Evolutionary conservation across 352 stramenopile genomes (phyloP), one percentile per base, ranked within the genome.

Genomic region (Phytophthora constricta): DNA sequence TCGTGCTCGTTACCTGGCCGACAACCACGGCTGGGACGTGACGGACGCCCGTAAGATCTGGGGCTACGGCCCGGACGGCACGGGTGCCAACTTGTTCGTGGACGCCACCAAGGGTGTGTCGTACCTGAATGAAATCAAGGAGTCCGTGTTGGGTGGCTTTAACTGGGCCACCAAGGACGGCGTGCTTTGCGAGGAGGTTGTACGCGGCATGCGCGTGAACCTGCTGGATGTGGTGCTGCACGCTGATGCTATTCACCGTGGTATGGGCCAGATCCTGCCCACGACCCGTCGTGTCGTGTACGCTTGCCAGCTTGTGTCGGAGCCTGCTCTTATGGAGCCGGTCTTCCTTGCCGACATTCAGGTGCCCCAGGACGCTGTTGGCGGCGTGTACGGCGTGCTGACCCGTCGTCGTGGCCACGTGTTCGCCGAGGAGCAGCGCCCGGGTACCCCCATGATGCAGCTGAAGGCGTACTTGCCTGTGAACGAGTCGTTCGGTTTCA

Each of bases 401-500:
- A 99, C 98, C 43, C 95, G 95, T 58, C 94, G 97, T 89, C 97
- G 98, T 90, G 98, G 98, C 67, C 95, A 99, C 81, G 98, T 99
- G 49, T 99, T 99, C 77, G 96, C 91, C 48, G 98, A 99, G 87
- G 97, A 99, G 78, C 97, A 99, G 84, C 93, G 93, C 69, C 96
- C 96, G 46, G 98, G 98, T 84, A 99, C 97, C 61, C 97, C 97
- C 31, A 98, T 98, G 90, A 98, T 99, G 89, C 97, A 98, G 76
- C 87, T 99, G 43, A 98, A 99, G 87, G 97, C 97, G 39, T 99
- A 99, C 91, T 79, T 99, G 75, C 98, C 98, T 72, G 98, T 99
- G 27, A 99, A 99, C 89, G 98, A 99, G 86, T 99, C 97, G 51
- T 99, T 99, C 79, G 98, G 98, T 69, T 99, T 99, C 93, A 99